These are phyloP conservation scores for Candida patagonica DNA, from an alignment of 805 yeast genomes.

Conservation along the genomic window DNA sequence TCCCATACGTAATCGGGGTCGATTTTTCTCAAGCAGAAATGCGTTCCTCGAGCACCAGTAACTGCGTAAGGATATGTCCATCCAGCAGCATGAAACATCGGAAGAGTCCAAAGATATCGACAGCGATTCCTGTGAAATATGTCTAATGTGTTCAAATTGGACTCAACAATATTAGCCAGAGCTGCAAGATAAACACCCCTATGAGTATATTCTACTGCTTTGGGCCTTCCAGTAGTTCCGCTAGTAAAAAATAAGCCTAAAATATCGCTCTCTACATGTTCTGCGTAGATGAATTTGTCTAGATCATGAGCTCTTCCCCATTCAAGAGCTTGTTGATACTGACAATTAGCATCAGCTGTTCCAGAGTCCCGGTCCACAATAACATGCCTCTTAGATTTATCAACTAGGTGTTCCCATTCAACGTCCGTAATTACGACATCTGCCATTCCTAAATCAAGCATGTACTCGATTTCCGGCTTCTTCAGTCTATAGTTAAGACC, in stretches of 20 bases:
- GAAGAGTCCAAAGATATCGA: conserved; percentile 30
- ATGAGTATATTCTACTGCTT: conserved; percentile 31
- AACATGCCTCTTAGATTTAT: conserved; percentile 7
- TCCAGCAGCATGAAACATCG: conserved; percentile 31
- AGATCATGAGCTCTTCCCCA: conserved; percentile 16
- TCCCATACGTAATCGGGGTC: conserved; percentile 28
- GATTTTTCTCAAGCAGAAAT: conserved; percentile 26
- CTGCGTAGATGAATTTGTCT: conserved; percentile 17
- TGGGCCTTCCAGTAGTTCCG: conserved; percentile 31
- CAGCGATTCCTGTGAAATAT: conserved; percentile 22
- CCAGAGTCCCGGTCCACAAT: conserved; percentile 16
- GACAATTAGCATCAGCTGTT: conserved; percentile 7
- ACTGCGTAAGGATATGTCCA: conserved; percentile 32
- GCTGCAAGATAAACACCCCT: conserved; percentile 28
- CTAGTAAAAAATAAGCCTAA: conserved; percentile 26
- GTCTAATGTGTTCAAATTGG: conserved; percentile 24
- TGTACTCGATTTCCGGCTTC: conserved; percentile 24
- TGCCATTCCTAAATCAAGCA: conserved; percentile 23
- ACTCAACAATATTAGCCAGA: conserved; percentile 24
- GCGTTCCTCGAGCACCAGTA: conserved; percentile 30
- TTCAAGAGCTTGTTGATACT: conserved; percentile 13
- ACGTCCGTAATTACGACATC: conserved; percentile 23
- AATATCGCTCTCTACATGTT: conserved; percentile 17
- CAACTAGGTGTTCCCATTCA: conserved; percentile 20
- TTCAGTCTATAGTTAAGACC: conserved; percentile 28